Base-by-base conservation (phyloP, 768 basidiomycete species). In the Suillus cothurnatus region DNA sequence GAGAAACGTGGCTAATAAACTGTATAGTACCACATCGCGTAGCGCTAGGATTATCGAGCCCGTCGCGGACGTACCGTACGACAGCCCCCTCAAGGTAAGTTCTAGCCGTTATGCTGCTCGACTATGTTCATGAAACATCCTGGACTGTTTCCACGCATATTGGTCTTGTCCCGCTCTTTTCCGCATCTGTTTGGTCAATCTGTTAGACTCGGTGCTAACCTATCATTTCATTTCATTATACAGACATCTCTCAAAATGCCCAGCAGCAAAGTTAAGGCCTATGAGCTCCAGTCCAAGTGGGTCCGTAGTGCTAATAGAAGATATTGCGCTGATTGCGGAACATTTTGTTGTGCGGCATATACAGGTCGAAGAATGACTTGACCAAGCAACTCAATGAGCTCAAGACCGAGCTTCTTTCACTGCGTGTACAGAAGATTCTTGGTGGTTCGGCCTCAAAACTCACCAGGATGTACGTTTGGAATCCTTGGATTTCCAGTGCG, bases 361-460 rank as follows among this genome's bases (percentile, higher is more conserved):
- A 49, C 74, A 96, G 95, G 89, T 93, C 92, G 69, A 98, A 97
- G 85, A 93, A 90, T 83, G 97, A 98, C 87, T 90, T 99, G 84
- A 81, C 88, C 70, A 96, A 96, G 81, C 94, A 97, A 81, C 88
- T 99, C 67, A 78, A 79, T 61, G 97, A 99, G 81, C 87, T 99
- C 82, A 98, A 95, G 90, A 88, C 83, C 67, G 97, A 99, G 88
- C 92, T 99, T 73, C 85, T 94, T 69, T 84, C 85, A 75, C 87
- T 99, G 80, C 90, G 97, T 74, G 97, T 99, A 69, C 95, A 97
- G 86, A 98, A 98, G 88, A 94, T 97, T 75, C 93, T 94, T 67
- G 95, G 95, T 74, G 95, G 95, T 39, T 93, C 94, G 71, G 91
- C 96, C 65, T 89, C 94, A 64, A 99, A 99, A 83, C 86, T 99